Conservation (phyloP, 371 early-diverging fungal species). For the Mortierella sp. region DNA sequence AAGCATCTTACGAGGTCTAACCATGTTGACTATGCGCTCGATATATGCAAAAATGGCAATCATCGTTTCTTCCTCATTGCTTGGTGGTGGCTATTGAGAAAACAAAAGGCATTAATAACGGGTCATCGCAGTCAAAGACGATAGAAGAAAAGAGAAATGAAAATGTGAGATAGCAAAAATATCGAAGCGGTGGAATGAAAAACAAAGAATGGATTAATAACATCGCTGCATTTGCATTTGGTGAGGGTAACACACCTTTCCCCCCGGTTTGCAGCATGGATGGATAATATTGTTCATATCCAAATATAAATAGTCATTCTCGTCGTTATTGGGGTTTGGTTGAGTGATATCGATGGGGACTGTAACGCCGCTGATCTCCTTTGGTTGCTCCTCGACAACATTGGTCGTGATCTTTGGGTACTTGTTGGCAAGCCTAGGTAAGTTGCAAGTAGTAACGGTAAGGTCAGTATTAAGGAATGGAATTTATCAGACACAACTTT, state of each 20-base stretch:
- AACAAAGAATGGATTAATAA: neutral
- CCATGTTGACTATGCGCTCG: constrained; percentile 92
- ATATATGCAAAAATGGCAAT: constrained; percentile 95
- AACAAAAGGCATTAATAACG: neutral
- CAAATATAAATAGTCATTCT: constrained; percentile 97
- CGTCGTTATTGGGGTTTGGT: constrained; percentile 94
- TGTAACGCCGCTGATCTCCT: constrained; percentile 75
- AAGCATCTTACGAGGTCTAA: constrained; percentile 94
- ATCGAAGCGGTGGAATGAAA: neutral
- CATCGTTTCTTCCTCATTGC: constrained; percentile 96
- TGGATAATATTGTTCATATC: constrained; percentile 99
- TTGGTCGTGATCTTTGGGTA: constrained; percentile 92
- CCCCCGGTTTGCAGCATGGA: constrained; percentile 97
- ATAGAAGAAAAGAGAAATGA: neutral
- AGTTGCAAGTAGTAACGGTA: neutral
- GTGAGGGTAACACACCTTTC: constrained; percentile 66
- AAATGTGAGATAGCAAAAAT: neutral
- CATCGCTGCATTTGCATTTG: too few relatives aligned
- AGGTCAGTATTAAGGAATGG: neutral
- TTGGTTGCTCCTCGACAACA: constrained; percentile 83
- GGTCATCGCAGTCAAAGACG: neutral
- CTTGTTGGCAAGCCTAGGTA: constrained; percentile 88
- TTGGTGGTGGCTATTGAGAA: constrained; percentile 81
- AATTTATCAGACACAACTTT: neutral
- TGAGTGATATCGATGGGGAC: constrained; percentile 90